A percentile compares a stretch with the other conserved stretches of the same genome.
Evolutionary conservation across 495 filamentous ascomycete genomes (phyloP).

Genomic region (Penicillium argentinense): DNA sequence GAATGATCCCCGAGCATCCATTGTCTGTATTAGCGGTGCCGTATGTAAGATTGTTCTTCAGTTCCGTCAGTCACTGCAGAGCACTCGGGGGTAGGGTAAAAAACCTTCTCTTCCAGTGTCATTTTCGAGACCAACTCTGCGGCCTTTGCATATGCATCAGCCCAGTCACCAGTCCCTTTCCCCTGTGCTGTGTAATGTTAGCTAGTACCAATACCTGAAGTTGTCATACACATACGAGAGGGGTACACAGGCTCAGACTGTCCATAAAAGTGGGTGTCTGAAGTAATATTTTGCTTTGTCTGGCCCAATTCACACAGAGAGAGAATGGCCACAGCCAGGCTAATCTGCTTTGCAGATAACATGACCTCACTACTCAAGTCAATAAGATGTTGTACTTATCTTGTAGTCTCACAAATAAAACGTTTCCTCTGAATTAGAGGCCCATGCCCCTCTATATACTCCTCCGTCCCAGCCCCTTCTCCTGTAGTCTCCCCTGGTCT

Average conservation of each 20-base stretch:
- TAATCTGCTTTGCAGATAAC: conserved; percentile 11
- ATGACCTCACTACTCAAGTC: background rate
- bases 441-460: conserved; percentile 9
- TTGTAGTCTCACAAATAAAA: background rate
- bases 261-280: conserved; percentile 51
- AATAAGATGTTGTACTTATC: background rate
- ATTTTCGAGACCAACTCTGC: conserved; percentile 50
- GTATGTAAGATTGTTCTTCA: conserved; percentile 48
- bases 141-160: conserved; percentile 49
- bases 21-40: conserved; percentile 33
- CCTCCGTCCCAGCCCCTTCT: background rate
- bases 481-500: background rate
- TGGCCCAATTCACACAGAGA: conserved; percentile 17
- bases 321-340: conserved; percentile 14
- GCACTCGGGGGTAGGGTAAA: too few species aligned
- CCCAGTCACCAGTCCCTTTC: conserved; percentile 41
- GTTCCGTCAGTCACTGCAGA: too few species aligned
- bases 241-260: conserved; percentile 56
- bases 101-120: conserved; percentile 58
- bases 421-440: background rate
- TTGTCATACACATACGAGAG: conserved; percentile 32
- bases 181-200: conserved; percentile 13
- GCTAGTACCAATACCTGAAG: background rate
- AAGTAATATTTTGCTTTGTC: conserved; percentile 18
- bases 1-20: conserved; percentile 52